Evolutionary conservation across 2,329 filamentous ascomycete species (phyloP).

Genomic region (Fusarium denticulatum): DNA sequence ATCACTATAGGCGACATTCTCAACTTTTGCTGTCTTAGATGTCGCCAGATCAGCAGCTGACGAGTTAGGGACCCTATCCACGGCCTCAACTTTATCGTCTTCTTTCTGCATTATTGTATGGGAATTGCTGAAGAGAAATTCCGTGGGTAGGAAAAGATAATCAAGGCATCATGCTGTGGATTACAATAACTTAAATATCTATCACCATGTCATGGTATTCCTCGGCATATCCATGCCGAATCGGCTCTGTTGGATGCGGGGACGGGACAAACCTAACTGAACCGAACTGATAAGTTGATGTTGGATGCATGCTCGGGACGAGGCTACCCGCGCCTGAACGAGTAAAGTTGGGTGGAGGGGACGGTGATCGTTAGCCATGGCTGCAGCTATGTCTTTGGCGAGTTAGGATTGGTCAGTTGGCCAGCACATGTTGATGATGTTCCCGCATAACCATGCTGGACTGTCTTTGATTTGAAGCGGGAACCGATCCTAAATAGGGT

Average conservation of each 20-base stretch:
- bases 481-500: neutral
- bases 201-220: too few species aligned
- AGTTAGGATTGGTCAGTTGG: neutral
- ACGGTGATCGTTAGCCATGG: neutral
- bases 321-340: neutral
- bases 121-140: neutral
- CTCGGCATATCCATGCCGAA: neutral
- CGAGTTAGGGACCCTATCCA: neutral
- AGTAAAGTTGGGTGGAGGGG: neutral
- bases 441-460: neutral
- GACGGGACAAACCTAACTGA: neutral
- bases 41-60: neutral
- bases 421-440: too few species aligned
- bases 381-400: neutral
- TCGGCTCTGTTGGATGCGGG: neutral
- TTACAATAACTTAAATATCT: neutral
- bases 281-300: neutral
- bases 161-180: neutral
- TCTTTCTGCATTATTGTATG: neutral
- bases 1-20: conserved; percentile 1
- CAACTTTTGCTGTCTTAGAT: neutral
- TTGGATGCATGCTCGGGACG: neutral
- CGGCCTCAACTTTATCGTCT: neutral
- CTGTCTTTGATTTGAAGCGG: neutral
- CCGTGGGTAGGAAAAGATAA: neutral